These are phyloP conservation scores for Epichloe uncinata DNA, from an alignment of 2,329 filamentous ascomycete genomes.

Conservation along the genomic window DNA sequence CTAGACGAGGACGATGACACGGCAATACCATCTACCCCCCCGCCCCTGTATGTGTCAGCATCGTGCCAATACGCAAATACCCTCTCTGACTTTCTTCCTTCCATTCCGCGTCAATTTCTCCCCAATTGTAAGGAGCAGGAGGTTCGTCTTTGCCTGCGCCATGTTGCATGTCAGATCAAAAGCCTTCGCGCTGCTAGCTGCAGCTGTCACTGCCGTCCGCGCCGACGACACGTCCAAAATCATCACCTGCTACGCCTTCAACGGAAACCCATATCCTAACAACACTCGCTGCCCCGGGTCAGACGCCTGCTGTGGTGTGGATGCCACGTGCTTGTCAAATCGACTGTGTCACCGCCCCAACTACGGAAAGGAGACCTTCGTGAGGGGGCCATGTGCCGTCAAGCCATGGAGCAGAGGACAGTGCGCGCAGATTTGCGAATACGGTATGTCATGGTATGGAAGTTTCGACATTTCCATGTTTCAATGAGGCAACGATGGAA, in stretches of 20 bases:
- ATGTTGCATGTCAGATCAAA: background rate
- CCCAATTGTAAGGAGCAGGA: too few relatives aligned
- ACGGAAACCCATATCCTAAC: background rate
- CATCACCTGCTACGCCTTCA: background rate
- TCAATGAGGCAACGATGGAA: too few relatives aligned
- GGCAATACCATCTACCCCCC: too few relatives aligned
- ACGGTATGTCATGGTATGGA: background rate
- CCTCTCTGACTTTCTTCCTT: background rate
- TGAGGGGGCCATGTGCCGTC: conserved; percentile 1
- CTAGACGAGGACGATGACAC: background rate
- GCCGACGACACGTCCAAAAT: background rate
- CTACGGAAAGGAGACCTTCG: background rate
- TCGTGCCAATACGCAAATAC: too few relatives aligned
- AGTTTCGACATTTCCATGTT: too few relatives aligned
- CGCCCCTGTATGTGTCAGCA: too few relatives aligned
- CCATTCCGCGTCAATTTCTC: background rate
- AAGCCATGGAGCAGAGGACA: background rate
- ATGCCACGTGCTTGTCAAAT: conserved; percentile 1
- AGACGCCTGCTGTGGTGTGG: background rate
- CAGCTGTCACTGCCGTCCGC: background rate
- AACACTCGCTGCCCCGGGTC: conserved; percentile 3
- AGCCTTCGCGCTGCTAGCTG: background rate
- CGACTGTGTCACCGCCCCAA: background rate
- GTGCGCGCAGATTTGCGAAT: conserved; percentile 1
- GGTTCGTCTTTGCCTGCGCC: too few relatives aligned